Base-by-base conservation (phyloP, 2,329 filamentous ascomycete genomes). In the Pseudocercospora crystallina region DNA sequence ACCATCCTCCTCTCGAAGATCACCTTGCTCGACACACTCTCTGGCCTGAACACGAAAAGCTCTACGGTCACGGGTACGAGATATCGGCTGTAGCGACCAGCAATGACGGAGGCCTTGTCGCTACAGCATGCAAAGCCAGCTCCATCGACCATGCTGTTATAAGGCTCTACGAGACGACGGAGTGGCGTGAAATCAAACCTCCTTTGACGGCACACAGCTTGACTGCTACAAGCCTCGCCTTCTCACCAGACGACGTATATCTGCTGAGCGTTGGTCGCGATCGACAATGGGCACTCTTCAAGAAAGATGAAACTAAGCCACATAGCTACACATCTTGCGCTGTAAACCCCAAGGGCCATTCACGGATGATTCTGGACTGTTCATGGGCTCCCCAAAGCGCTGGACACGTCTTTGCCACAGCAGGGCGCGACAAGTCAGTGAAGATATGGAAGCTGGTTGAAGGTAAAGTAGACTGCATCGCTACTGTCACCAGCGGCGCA, bases 51-150 rank as follows among this genome's bases (percentile, higher is more conserved):
- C 83, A 83, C 5, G 94, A 99, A 70, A 99, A 99, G 74, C 80
- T 99, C 1, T 99, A 99, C 71, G 94, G 94, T 1, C 94, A 99
- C 71, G 94, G 94, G 29, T 96, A 96, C 72, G 94, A 99, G 71
- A 92, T 99, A 43, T 95, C 90, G 2, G 87, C 89, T 33, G 82
- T 96, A 12, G 88, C 91, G 9, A 81, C 86, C 7, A 90, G 84
- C 63, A 81, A 88, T 64, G 84, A 90, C 61, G 86, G 87, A 10
- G 76, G 71, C 3, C 71, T 96, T 15, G 80, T 99, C 11, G 94
- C 94, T 30, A 96, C 91, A 46, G 90, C 94, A 2, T 99, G 94
- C 75, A 89, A 88, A 65, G 94, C 94, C 13, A 95, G 86, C 66
- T 95, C 90, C 1, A 78, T 92, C 49, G 94, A 96, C 69, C 94